A percentile compares a stretch with the other conserved stretches of the same genome.
Evolutionary conservation across 768 basidiomycete genomes (phyloP).

Genomic region (Trametes sanguinea): DNA sequence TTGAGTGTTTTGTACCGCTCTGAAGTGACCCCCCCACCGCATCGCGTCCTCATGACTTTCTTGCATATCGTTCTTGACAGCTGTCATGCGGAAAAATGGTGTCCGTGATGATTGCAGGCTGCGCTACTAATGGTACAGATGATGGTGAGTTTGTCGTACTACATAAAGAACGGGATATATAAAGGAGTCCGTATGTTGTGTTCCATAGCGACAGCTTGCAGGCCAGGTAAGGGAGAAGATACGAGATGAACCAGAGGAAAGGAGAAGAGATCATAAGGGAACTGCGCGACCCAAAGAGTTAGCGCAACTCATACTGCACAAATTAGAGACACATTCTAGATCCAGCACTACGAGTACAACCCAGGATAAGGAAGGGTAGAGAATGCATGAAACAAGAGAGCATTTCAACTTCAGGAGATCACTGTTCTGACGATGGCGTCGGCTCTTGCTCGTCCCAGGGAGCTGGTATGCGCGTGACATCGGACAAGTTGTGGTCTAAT

Average conservation of each 20-base stretch:
- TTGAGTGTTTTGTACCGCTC: too few relatives aligned
- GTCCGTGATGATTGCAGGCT: too few relatives aligned
- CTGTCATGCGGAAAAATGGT: too few relatives aligned
- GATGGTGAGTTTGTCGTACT: background rate
- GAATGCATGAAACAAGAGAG: background rate
- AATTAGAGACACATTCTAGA: background rate
- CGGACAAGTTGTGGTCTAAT: constrained; percentile 77
- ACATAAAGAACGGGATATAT: background rate
- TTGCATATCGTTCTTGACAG: too few relatives aligned
- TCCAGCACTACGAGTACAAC: constrained; percentile 6
- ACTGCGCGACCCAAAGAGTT: too few relatives aligned
- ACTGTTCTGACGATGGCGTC: background rate
- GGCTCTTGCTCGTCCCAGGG: constrained; percentile 42
- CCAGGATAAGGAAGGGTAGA: background rate
- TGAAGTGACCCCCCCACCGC: too few relatives aligned
- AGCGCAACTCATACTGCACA: background rate
- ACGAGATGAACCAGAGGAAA: background rate
- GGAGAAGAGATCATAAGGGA: too few relatives aligned
- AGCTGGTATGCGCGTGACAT: constrained; percentile 67
- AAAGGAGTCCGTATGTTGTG: too few relatives aligned
- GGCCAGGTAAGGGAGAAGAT: background rate
- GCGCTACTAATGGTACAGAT: background rate
- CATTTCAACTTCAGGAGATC: background rate
- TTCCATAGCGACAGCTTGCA: too few relatives aligned
- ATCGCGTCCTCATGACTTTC: too few relatives aligned